A percentile compares a stretch with the other conserved stretches of the same genome.
Evolutionary conservation across 768 basidiomycete genomes (phyloP).

Genomic region (Pisolithus sp.): DNA sequence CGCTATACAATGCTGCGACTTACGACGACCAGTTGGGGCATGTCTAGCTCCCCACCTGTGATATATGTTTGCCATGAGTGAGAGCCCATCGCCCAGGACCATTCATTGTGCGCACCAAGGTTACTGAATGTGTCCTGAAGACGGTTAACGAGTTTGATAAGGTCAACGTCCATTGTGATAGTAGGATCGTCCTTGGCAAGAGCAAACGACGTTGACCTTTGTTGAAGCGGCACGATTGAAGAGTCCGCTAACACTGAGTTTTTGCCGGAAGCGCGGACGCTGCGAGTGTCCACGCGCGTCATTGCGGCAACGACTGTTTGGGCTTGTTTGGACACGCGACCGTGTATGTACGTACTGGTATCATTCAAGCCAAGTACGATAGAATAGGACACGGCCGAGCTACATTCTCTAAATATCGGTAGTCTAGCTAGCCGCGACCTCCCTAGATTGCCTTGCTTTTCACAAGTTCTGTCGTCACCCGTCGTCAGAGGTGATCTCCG

Average conservation of each 20-base stretch:
- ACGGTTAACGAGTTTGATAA: slow-evolving; percentile 92
- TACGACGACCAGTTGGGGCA: slow-evolving; percentile 88
- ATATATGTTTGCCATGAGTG: slow-evolving; percentile 2
- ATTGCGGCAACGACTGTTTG: slow-evolving; percentile 17
- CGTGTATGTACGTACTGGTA: too few relatives aligned
- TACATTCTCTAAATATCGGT: slow-evolving; percentile 13
- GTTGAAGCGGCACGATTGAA: slow-evolving; percentile 2
- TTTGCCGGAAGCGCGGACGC: slow-evolving; percentile 14
- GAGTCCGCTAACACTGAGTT: not conserved
- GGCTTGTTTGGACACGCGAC: slow-evolving; percentile 22
- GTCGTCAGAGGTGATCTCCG: not conserved
- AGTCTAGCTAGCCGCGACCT: slow-evolving; percentile 20
- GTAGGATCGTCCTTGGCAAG: not conserved
- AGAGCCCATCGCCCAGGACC: slow-evolving; percentile 7
- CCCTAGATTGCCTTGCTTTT: slow-evolving; percentile 85
- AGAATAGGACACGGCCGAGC: slow-evolving; percentile 3
- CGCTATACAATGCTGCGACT: slow-evolving; percentile 25
- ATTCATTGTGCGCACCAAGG: slow-evolving; percentile 50
- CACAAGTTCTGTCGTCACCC: slow-evolving; percentile 59
- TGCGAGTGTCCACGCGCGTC: slow-evolving; percentile 23
- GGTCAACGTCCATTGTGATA: slow-evolving; percentile 80
- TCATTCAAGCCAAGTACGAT: slow-evolving; percentile 1
- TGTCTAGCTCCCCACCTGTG: slow-evolving; percentile 82
- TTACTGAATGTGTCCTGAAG: slow-evolving; percentile 91
- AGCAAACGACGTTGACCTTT: slow-evolving; percentile 1